These are phyloP conservation scores for Buddleja alternifolia DNA, from an alignment of 257 asterid species.

Conservation along the genomic window DNA sequence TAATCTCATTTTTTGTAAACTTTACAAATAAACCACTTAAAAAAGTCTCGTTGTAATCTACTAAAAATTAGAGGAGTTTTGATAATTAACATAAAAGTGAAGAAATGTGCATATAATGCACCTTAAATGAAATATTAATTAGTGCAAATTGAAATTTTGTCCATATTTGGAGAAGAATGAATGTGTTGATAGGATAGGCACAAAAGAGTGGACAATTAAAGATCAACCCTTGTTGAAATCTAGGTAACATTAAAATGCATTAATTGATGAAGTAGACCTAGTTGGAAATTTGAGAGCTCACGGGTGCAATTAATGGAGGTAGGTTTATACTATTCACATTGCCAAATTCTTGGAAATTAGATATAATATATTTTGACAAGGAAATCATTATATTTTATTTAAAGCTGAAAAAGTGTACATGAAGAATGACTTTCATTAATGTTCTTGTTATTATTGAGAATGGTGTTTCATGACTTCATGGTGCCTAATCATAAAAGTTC, in stretches of 20 bases:
- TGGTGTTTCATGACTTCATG: too few relatives aligned
- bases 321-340: background rate
- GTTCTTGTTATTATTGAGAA: background rate
- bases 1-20: too few relatives aligned
- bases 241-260: slow-evolving; percentile 38
- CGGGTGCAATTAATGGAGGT: slow-evolving; percentile 21
- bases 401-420: background rate
- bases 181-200: slow-evolving; percentile 20
- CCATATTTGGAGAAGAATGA: slow-evolving; percentile 22
- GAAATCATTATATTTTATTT: background rate
- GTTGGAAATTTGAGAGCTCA: background rate
- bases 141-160: slow-evolving; percentile 36
- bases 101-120: too few relatives aligned
- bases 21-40: too few relatives aligned
- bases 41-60: too few relatives aligned
- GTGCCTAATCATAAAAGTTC: too few relatives aligned
- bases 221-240: slow-evolving; percentile 27
- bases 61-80: too few relatives aligned
- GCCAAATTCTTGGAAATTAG: background rate
- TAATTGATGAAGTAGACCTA: slow-evolving; percentile 33
- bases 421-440: too few relatives aligned
- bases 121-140: background rate
- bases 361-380: slow-evolving; percentile 5
- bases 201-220: slow-evolving; percentile 27
- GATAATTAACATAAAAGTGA: too few relatives aligned